These are phyloP conservation scores for Fusarium pseudoanthophilum DNA, from an alignment of 2,329 filamentous ascomycete genomes.

Conservation along the genomic window DNA sequence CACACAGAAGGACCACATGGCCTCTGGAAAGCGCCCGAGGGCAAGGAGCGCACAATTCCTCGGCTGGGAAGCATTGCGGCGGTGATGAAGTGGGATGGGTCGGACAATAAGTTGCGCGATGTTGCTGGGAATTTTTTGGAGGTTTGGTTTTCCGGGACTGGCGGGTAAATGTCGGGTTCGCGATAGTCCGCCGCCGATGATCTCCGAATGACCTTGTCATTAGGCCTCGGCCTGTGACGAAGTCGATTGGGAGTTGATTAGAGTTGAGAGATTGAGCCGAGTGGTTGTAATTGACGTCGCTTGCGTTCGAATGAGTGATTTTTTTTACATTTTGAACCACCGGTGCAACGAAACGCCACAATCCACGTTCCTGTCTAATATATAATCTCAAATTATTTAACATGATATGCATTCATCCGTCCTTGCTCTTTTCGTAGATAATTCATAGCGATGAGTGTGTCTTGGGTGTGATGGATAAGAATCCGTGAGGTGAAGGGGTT, in stretches of 20 bases:
- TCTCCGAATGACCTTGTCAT: slow-evolving; percentile 25
- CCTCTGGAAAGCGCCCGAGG: slow-evolving; percentile 48
- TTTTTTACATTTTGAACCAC: slow-evolving; percentile 37
- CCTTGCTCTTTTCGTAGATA: slow-evolving; percentile 12
- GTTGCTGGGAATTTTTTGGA: slow-evolving; percentile 45
- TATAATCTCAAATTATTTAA: slow-evolving; percentile 41
- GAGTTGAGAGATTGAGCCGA: background rate
- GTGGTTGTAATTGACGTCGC: background rate
- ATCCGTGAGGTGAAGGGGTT: background rate
- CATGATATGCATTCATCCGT: slow-evolving; percentile 32
- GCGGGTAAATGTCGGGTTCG: slow-evolving; percentile 52
- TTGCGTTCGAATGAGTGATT: slow-evolving; percentile 20
- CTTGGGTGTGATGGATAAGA: background rate
- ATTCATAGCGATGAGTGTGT: background rate
- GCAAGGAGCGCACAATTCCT: slow-evolving; percentile 55
- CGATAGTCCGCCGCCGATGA: slow-evolving; percentile 25
- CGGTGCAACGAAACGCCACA: slow-evolving; percentile 19
- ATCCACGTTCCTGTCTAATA: slow-evolving; percentile 40
- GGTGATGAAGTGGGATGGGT: slow-evolving; percentile 34
- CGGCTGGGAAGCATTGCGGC: slow-evolving; percentile 58
- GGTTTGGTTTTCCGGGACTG: slow-evolving; percentile 30
- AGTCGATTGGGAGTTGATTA: background rate
- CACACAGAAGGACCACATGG: slow-evolving; percentile 48
- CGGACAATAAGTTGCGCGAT: slow-evolving; percentile 27
- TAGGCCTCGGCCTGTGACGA: slow-evolving; percentile 17